phyloP scores from a whole-genome alignment of 257 asterid species.

The Henckelia pumila region DNA sequence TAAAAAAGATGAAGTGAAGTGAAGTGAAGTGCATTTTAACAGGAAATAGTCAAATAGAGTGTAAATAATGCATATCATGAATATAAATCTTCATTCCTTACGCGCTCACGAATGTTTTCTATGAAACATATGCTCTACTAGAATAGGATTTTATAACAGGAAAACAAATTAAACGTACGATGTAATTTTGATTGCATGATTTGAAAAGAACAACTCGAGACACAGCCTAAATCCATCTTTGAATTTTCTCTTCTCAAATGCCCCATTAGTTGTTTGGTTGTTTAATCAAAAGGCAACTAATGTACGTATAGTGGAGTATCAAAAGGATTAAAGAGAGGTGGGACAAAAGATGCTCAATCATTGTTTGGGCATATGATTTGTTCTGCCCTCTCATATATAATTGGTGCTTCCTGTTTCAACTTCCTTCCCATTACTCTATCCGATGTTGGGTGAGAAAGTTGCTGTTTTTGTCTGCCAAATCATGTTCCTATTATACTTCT shows the following conservation, averaged over 20 bases:
- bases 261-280: background rate
- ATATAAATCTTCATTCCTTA: too few relatives aligned
- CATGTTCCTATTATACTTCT: background rate
- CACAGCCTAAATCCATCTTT: background rate
- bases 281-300: too few relatives aligned
- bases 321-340: too few relatives aligned
- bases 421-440: background rate
- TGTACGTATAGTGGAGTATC: background rate
- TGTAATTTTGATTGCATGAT: background rate
- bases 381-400: background rate
- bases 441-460: background rate
- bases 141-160: too few relatives aligned
- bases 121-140: too few relatives aligned
- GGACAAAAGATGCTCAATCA: background rate
- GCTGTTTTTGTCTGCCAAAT: background rate
- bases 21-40: too few relatives aligned
- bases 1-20: too few relatives aligned
- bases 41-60: too few relatives aligned
- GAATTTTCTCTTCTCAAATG: background rate
- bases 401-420: background rate
- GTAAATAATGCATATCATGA: too few relatives aligned
- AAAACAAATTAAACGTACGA: too few relatives aligned
- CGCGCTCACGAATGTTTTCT: too few relatives aligned
- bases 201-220: background rate
- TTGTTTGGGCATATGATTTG: background rate